Evolutionary conservation across 192 early-diverging fungal species (phyloP).

Genomic region (Podila minutissima): DNA sequence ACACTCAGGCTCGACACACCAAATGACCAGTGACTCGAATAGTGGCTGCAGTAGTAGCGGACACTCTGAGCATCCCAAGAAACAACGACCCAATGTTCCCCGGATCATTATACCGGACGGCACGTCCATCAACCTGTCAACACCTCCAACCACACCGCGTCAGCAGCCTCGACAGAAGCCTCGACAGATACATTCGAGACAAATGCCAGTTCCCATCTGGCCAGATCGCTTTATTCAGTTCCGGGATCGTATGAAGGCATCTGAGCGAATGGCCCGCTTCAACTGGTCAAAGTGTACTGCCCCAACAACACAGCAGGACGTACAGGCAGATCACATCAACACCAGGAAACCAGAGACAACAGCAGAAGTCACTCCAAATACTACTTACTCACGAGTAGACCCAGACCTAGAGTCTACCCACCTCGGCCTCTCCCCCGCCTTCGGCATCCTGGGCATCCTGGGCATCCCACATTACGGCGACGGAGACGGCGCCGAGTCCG

Average conservation of each 20-base stretch:
- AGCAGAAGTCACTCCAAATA: not conserved
- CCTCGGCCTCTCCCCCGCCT: not conserved
- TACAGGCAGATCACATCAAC: not conserved
- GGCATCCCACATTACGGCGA: constrained; percentile 6
- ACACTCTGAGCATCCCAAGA: not conserved
- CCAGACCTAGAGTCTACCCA: not conserved
- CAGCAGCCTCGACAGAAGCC: not conserved
- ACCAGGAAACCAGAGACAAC: not conserved
- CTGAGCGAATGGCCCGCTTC: too few relatives aligned
- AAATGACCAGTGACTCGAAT: not conserved
- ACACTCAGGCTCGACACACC: not conserved
- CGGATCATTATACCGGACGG: constrained; percentile 36
- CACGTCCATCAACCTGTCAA: constrained; percentile 31
- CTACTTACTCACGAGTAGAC: not conserved
- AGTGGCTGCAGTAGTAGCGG: not conserved
- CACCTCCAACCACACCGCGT: constrained; percentile 15
- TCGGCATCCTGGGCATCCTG: constrained; percentile 17
- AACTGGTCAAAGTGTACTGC: too few relatives aligned
- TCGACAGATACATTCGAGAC: not conserved
- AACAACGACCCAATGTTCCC: constrained; percentile 18
- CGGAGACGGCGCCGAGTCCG: constrained; percentile 2
- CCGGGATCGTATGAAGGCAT: not conserved
- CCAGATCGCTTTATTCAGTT: constrained; percentile 8
- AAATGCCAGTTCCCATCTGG: not conserved
- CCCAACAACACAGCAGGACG: not conserved